Evolutionary conservation across 148 eudicot genomes (phyloP).

Genomic region (Persicaria maculosa): DNA sequence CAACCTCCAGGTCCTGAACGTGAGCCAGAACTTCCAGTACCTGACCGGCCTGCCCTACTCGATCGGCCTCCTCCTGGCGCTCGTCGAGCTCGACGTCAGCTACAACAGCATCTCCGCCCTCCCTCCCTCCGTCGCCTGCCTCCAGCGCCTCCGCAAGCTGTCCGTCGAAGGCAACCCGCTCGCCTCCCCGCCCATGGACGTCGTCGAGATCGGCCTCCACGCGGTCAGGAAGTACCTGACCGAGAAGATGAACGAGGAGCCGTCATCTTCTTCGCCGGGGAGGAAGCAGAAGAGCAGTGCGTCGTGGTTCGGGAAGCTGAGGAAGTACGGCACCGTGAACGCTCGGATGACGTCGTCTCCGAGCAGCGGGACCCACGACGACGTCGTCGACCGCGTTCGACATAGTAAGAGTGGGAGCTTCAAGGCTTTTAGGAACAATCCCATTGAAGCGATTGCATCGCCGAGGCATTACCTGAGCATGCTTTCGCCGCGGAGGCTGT

Average conservation of each 20-base stretch:
- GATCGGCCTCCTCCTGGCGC: conserved; percentile 63
- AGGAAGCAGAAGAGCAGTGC: conserved; percentile 33
- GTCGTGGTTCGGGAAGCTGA: conserved; percentile 50
- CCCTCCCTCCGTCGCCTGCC: conserved; percentile 59
- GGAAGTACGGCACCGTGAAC: conserved; percentile 37
- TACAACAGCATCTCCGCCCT: conserved; percentile 45
- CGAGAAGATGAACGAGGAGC: conserved; percentile 42
- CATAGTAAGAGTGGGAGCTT: conserved; percentile 22
- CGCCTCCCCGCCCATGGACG: conserved; percentile 56
- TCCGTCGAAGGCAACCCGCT: conserved; percentile 68
- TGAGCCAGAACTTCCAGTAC: conserved; percentile 73
- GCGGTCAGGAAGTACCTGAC: conserved; percentile 49
- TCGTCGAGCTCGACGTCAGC: conserved; percentile 63
- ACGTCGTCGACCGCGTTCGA: too few relatives aligned
- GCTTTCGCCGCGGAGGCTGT: conserved; percentile 54
- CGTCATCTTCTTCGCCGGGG: neutral
- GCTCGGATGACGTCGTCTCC: conserved; percentile 17
- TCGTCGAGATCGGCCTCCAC: conserved; percentile 48
- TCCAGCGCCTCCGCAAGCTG: conserved; percentile 57
- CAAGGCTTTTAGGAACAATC: conserved; percentile 18
- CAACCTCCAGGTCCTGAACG: conserved; percentile 53
- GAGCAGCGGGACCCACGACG: neutral
- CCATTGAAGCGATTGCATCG: conserved; percentile 47
- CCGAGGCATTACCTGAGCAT: conserved; percentile 48
- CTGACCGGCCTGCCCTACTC: conserved; percentile 49